These are phyloP conservation scores for Emmonsiellopsis sp. DNA, from an alignment of 2,329 filamentous ascomycete genomes.

Conservation along the genomic window DNA sequence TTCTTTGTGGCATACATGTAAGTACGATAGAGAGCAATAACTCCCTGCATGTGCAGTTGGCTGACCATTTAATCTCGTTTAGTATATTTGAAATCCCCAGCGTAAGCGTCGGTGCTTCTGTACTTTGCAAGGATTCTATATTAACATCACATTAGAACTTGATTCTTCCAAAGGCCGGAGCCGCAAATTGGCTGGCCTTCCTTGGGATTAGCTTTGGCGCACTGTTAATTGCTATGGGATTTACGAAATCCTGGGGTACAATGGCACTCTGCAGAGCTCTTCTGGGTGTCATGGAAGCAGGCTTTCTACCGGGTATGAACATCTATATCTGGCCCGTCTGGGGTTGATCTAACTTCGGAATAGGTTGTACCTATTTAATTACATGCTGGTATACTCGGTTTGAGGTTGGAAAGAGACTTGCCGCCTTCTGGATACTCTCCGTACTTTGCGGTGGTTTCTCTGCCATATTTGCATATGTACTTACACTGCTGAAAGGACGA, in stretches of 20 bases:
- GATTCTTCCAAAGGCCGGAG: slow-evolving; percentile 18
- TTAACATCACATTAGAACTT: slow-evolving; percentile 12
- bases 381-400: slow-evolving; percentile 29
- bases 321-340: background rate
- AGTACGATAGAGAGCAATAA: background rate
- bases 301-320: slow-evolving; percentile 19
- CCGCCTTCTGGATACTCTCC: slow-evolving; percentile 16
- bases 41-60: background rate
- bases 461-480: slow-evolving; percentile 29
- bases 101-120: background rate
- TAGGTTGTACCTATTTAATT: slow-evolving; percentile 26
- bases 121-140: background rate
- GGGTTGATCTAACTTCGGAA: background rate
- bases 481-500: slow-evolving; percentile 20
- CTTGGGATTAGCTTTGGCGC: slow-evolving; percentile 17
- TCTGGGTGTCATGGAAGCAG: slow-evolving; percentile 20
- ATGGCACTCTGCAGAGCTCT: slow-evolving; percentile 22
- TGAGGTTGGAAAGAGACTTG: slow-evolving; percentile 23
- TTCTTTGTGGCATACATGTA: slow-evolving; percentile 21
- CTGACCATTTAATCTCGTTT: slow-evolving; percentile 27
- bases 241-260: slow-evolving; percentile 21
- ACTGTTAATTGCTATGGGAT: slow-evolving; percentile 22
- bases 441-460: slow-evolving; percentile 18
- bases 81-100: slow-evolving; percentile 45
- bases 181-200: slow-evolving; percentile 19